Evolutionary conservation across 2,329 filamentous ascomycete species (phyloP).

Genomic region (Phyllosticta paracitricarpa): DNA sequence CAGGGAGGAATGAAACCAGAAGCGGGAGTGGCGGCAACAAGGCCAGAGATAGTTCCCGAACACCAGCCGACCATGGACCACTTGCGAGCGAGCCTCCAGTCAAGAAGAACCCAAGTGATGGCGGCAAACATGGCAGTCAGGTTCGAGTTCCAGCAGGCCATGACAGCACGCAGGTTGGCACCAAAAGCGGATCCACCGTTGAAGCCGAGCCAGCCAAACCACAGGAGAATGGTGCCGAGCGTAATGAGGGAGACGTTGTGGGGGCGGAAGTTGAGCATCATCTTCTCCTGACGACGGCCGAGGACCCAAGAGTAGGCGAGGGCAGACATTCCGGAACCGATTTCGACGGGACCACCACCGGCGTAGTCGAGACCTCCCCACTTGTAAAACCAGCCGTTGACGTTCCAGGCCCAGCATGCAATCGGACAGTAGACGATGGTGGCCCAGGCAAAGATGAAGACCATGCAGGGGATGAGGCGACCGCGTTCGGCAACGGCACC

Average conservation of each 20-base stretch:
- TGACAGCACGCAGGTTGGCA: conserved; percentile 83
- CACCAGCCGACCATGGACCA: conserved; percentile 94
- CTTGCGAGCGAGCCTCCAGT: conserved; percentile 88
- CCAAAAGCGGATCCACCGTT: conserved; percentile 94
- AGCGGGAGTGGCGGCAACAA: conserved; percentile 78
- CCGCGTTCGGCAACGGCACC: conserved; percentile 91
- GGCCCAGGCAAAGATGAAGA: conserved; percentile 93
- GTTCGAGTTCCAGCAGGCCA: conserved; percentile 98
- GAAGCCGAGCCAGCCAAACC: conserved; percentile 99
- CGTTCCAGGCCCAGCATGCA: conserved; percentile 94
- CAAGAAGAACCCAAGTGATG: conserved; percentile 88
- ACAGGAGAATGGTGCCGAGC: conserved; percentile 82
- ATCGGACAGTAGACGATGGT: conserved; percentile 96
- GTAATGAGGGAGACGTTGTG: conserved; percentile 98
- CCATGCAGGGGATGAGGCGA: conserved; percentile 83
- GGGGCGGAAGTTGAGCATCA: conserved; percentile 96
- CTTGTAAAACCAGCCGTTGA: conserved; percentile 83
- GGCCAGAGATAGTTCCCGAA: conserved; percentile 75
- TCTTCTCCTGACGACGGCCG: conserved; percentile 92
- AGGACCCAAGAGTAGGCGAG: conserved; percentile 94
- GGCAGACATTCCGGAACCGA: conserved; percentile 84
- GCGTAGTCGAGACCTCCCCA: conserved; percentile 95
- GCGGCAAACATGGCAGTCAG: conserved; percentile 84
- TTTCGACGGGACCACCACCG: conserved; percentile 94
- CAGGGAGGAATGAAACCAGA: conserved; percentile 67